Conservation (phyloP, 2,329 filamentous ascomycete species). For the Alternaria gansuensis region DNA sequence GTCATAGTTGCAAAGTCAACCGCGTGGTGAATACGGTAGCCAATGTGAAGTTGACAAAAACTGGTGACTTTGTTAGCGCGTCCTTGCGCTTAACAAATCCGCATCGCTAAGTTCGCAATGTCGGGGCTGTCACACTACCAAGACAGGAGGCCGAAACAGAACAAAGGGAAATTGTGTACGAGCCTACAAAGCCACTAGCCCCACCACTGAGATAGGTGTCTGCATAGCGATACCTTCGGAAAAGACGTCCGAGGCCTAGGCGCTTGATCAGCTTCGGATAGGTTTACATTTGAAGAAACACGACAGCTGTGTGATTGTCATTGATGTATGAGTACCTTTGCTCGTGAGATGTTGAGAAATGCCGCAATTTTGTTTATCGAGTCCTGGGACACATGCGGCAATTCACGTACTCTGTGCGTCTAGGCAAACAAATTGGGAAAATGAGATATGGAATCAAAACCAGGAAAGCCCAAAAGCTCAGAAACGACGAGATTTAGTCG, state of each 20-base stretch:
- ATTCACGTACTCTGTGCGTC: constrained; percentile 6
- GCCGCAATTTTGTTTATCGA: not conserved
- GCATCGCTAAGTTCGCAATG: constrained; percentile 2
- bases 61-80: not conserved
- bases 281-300: not conserved
- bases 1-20: constrained; percentile 1
- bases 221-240: not conserved
- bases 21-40: not conserved
- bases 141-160: not conserved
- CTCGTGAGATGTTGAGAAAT: not conserved
- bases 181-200: not conserved
- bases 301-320: not conserved
- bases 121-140: not conserved
- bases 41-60: not conserved
- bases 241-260: not conserved
- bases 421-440: not conserved
- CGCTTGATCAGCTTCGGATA: not conserved
- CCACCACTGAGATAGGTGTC: not conserved
- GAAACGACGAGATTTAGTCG: constrained; percentile 24
- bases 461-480: not conserved
- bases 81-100: constrained; percentile 2
- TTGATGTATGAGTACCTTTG: constrained; percentile 1
- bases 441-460: not conserved
- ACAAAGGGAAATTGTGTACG: not conserved
- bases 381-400: not conserved